Evolutionary conservation across 2,329 filamentous ascomycete species (phyloP), one percentile per base, ranked within the genome.

Genomic region (Samsoniella hepiali): DNA sequence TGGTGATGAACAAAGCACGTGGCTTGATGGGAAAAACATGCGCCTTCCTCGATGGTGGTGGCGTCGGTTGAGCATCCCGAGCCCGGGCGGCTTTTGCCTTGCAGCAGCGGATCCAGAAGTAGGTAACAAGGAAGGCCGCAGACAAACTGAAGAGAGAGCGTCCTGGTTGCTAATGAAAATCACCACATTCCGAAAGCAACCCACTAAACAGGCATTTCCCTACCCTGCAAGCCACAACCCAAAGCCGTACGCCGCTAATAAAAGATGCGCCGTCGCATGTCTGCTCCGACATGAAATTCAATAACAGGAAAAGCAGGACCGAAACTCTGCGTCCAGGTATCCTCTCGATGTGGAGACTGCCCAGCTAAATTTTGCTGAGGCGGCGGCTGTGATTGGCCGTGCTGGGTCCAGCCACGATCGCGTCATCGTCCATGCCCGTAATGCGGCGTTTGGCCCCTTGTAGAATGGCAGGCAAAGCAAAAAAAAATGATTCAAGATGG

Each of bases 381-480:
- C 34, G 15, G 42, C 9, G 54, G 47, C 44, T 54, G 58, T 67
- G 57, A 69, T 68, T 68, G 68, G 67, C 58, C 49, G 50, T 29
- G n/a, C 44, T n/a, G 53, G 49, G 49, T 59, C 54, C 53, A 58
- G 58, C 63, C 51, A 56, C 62, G 69, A 70, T 70, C 65, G 68
- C 69, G 69, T 69, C 68, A 70, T 71, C 68, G 67, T 60, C 58
- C 63, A 59, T 49, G 51, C 32, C 55, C 13, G 34, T 17, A 40
- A 51, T 45, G 29, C 27, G 15, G 47, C 36, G 27, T 59, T 22
- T 60, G 38, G 27, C 64, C 56, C 15, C 45, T 53, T 63, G 36
- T 40, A 55, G 59, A 62, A 56, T 56, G 53, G 58, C 63, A 42
- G 44, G 22, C 22, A 22, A 29, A 47, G 17, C 13, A 15, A 40